Evolutionary conservation across 108 stramenopile species (phyloP).

Genomic region (Stephanodiscus triporus): DNA sequence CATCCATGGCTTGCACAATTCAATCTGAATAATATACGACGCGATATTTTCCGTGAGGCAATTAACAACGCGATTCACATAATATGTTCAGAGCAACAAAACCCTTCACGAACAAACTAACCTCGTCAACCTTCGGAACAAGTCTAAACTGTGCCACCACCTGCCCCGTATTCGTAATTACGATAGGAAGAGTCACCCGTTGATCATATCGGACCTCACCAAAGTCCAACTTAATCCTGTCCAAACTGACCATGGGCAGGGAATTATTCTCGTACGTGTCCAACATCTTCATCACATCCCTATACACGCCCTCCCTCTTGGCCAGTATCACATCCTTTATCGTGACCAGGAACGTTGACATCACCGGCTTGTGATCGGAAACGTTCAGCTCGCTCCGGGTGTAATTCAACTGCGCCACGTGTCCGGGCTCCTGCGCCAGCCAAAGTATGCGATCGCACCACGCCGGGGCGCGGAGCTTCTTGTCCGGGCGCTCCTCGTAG

Average conservation of each 20-base stretch:
- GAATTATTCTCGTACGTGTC: conserved; percentile 88
- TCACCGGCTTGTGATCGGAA: conserved; percentile 99
- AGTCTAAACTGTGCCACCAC: conserved; percentile 90
- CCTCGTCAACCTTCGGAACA: conserved; percentile 93
- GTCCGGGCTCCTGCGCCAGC: conserved; percentile 81
- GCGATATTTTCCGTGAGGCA: background rate
- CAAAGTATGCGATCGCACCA: conserved; percentile 99
- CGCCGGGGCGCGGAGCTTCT: conserved; percentile 98
- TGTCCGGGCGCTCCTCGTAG: conserved; percentile 96
- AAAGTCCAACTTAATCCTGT: conserved; percentile 77
- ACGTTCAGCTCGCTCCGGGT: conserved; percentile 77
- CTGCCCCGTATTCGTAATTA: conserved; percentile 86
- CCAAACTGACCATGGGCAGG: conserved; percentile 85
- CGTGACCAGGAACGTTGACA: conserved; percentile 77
- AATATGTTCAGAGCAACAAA: background rate
- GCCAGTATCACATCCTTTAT: conserved; percentile 82
- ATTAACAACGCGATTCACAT: background rate
- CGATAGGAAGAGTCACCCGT: conserved; percentile 65
- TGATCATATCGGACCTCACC: conserved; percentile 76
- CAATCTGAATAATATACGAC: conserved; percentile 43
- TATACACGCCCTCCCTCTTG: conserved; percentile 76
- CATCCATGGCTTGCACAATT: conserved; percentile 91
- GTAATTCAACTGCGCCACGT: conserved; percentile 88
- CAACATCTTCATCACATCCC: conserved; percentile 76
- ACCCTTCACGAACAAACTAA: conserved; percentile 31